Percentiles rank a stretch among this genome's conserved stretches.
Evolutionary conservation across 345 rosid genomes (phyloP).

Genomic region (Corymbia maculata): DNA sequence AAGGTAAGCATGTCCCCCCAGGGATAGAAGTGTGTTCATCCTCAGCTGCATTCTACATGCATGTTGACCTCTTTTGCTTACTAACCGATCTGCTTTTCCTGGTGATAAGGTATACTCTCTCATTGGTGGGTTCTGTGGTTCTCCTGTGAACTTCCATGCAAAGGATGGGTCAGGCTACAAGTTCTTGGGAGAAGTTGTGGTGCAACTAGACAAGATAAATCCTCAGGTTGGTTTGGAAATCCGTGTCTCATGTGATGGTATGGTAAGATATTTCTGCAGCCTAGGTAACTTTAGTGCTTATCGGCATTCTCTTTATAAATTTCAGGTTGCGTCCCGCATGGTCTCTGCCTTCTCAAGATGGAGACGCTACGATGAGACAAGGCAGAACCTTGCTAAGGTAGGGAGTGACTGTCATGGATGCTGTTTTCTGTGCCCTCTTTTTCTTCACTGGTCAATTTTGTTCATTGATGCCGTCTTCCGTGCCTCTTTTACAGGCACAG

Average conservation of each 20-base stretch:
- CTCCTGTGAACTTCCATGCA: conserved; percentile 91
- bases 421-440: not conserved
- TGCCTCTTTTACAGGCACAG: conserved; percentile 56
- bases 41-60: not conserved
- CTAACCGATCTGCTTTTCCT: not conserved
- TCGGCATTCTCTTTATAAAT: not conserved
- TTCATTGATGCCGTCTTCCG: not conserved
- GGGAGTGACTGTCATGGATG: not conserved
- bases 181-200: conserved; percentile 87
- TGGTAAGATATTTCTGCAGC: not conserved
- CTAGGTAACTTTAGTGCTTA: not conserved
- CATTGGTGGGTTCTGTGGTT: conserved; percentile 75
- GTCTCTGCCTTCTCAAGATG: conserved; percentile 98
- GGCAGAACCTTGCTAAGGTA: conserved; percentile 90
- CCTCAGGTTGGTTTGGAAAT: conserved; percentile 55
- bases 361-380: conserved; percentile 79
- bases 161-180: conserved; percentile 95
- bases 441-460: not conserved
- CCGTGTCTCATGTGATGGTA: not conserved
- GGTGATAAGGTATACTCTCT: conserved; percentile 62
- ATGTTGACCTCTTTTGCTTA: not conserved
- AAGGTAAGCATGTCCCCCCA: conserved; percentile 27
- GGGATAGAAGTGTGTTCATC: not conserved
- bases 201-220: conserved; percentile 83
- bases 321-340: conserved; percentile 89